Conservation (phyloP, 1,284 basidiomycete genomes). For the Leucoagaricus sp. region DNA sequence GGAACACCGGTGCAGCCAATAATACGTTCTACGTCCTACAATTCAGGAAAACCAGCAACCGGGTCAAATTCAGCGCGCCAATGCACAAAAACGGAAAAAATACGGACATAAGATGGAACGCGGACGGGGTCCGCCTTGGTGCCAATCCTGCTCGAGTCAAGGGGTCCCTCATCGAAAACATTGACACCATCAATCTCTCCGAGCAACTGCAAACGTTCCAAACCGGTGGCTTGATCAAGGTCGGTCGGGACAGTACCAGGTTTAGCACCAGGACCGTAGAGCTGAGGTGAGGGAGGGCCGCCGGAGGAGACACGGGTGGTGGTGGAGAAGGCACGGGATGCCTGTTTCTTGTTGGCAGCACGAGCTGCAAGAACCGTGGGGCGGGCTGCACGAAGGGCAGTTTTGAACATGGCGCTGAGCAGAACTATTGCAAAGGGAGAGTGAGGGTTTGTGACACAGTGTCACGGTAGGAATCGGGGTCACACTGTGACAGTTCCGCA, state of each 20-base stretch:
- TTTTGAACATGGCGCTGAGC: constrained; percentile 37
- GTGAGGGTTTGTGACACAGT: constrained; percentile 8
- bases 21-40: constrained; percentile 76
- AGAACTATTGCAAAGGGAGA: constrained; percentile 2
- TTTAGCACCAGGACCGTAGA: constrained; percentile 77
- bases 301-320: constrained; percentile 52
- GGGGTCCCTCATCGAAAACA: constrained; percentile 88
- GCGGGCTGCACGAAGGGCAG: constrained; percentile 41
- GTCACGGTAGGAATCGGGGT: constrained; percentile 20
- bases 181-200: constrained; percentile 88
- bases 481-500: constrained; percentile 22
- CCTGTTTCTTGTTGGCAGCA: constrained; percentile 29
- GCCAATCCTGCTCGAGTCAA: constrained; percentile 86
- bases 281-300: constrained; percentile 61
- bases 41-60: too few species aligned
- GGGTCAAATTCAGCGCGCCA: neutral
- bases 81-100: constrained; percentile 13
- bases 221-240: constrained; percentile 91
- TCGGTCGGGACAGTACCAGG: constrained; percentile 81
- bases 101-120: constrained; percentile 84
- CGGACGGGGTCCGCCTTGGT: constrained; percentile 88
- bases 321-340: constrained; percentile 58
- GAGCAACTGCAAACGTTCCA: constrained; percentile 93
- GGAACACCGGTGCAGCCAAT: constrained; percentile 92
- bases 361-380: constrained; percentile 37